These are phyloP conservation scores for Bisporella sp. DNA, from an alignment of 2,329 filamentous ascomycete species.

Conservation along the genomic window DNA sequence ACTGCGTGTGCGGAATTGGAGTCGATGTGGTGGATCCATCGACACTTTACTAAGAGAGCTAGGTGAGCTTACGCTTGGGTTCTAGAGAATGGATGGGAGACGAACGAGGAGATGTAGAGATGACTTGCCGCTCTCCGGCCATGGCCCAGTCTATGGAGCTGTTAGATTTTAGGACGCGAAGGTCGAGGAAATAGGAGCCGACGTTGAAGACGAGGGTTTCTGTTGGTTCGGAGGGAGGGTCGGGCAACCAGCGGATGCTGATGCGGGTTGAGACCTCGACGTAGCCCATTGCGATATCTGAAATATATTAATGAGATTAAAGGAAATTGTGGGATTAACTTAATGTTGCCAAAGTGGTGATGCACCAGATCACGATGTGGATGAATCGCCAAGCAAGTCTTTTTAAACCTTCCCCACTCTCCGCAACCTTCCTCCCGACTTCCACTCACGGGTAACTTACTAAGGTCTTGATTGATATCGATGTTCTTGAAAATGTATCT, in stretches of 20 bases:
- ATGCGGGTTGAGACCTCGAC: constrained; percentile 30
- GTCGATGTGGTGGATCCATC: constrained; percentile 33
- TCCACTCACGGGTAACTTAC: too few species aligned
- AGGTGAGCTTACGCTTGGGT: neutral
- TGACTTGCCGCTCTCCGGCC: constrained; percentile 32
- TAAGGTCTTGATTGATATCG: too few species aligned
- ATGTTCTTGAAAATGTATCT: too few species aligned
- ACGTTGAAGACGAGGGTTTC: constrained; percentile 37
- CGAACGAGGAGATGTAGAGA: constrained; percentile 30
- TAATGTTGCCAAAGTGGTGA: too few species aligned
- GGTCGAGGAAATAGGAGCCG: constrained; percentile 35
- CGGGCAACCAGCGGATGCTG: constrained; percentile 36
- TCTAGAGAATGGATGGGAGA: neutral
- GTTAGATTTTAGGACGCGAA: constrained; percentile 32
- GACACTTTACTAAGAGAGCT: constrained; percentile 23
- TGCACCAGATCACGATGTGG: too few species aligned
- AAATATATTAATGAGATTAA: neutral
- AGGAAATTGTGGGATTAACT: neutral
- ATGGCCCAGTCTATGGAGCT: constrained; percentile 35
- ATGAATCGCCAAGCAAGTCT: too few species aligned
- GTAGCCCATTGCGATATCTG: neutral
- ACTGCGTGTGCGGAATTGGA: constrained; percentile 24
- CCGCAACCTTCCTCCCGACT: too few species aligned
- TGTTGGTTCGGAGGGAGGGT: constrained; percentile 33
- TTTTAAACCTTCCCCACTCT: too few species aligned